Percentiles rank a stretch among this genome's conserved stretches.
These are phyloP conservation scores for Poa annua DNA, from an alignment of 176 grass and related monocot genomes.

Conservation along the genomic window DNA sequence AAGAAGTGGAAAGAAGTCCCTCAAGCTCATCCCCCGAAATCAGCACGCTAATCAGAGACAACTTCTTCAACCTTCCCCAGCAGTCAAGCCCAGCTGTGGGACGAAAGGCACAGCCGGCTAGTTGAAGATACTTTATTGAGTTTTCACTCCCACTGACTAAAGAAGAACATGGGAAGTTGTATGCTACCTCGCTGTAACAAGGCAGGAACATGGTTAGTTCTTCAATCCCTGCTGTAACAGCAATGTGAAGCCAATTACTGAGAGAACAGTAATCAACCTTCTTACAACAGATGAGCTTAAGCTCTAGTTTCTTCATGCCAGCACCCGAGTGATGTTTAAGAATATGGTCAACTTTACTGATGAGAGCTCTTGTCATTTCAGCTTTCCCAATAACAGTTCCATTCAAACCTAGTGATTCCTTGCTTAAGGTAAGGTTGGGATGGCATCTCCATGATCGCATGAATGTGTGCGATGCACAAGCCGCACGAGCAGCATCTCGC, in stretches of 20 bases:
- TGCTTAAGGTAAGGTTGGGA: neutral
- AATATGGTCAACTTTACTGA: neutral
- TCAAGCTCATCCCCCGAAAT: neutral
- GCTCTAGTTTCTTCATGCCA: constrained; percentile 3
- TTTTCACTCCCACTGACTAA: neutral
- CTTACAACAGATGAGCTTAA: neutral
- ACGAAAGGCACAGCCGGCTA: neutral
- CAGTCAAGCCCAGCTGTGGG: neutral
- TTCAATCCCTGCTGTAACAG: constrained; percentile 22
- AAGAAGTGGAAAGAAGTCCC: neutral
- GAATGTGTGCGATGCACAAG: neutral
- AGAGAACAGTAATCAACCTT: neutral
- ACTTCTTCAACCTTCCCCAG: neutral
- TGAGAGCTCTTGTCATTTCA: neutral
- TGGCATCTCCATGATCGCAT: neutral
- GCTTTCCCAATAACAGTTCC: neutral
- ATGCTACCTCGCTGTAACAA: neutral
- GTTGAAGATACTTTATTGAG: neutral
- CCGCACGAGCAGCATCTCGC: neutral
- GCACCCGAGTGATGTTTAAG: neutral
- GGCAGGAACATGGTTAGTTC: neutral
- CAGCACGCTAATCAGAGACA: neutral
- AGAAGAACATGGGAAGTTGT: neutral
- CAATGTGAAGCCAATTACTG: constrained; percentile 6
- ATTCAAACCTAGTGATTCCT: neutral